phyloP scores from a whole-genome alignment of 805 yeast genomes.

The Yarrowia sp. region DNA sequence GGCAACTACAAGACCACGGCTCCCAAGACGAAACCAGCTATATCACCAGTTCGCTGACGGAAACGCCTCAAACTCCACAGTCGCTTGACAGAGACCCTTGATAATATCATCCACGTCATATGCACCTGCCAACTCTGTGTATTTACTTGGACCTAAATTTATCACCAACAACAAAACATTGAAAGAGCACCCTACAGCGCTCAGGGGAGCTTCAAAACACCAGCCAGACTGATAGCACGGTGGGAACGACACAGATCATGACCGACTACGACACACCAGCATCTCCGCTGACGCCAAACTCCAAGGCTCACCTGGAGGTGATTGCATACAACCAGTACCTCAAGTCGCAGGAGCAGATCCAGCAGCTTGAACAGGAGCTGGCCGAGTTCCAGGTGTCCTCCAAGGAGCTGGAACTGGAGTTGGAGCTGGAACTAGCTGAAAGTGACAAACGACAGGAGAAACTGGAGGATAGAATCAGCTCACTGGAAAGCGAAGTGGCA shows the following conservation, averaged over 20 bases:
- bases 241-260: neutral
- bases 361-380: conserved; percentile 44
- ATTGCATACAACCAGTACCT: conserved; percentile 26
- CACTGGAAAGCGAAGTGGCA: conserved; percentile 34
- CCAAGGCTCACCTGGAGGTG: conserved; percentile 23
- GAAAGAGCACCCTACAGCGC: neutral
- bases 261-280: neutral
- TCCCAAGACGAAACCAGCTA: neutral
- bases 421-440: conserved; percentile 45
- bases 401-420: conserved; percentile 46
- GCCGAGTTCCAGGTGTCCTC: conserved; percentile 47
- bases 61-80: too few relatives aligned
- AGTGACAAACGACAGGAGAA: conserved; percentile 36
- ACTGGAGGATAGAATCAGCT: conserved; percentile 33
- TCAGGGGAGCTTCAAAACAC: neutral
- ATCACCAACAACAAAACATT: neutral
- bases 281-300: conserved; percentile 18
- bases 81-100: neutral
- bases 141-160: conserved; percentile 1
- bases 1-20: neutral
- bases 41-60: too few relatives aligned
- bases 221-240: neutral
- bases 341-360: conserved; percentile 39
- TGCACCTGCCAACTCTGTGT: conserved; percentile 1
- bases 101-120: conserved; percentile 15